Base-by-base conservation (phyloP, 2,329 filamentous ascomycete species). In the Orbilia brochopaga region DNA sequence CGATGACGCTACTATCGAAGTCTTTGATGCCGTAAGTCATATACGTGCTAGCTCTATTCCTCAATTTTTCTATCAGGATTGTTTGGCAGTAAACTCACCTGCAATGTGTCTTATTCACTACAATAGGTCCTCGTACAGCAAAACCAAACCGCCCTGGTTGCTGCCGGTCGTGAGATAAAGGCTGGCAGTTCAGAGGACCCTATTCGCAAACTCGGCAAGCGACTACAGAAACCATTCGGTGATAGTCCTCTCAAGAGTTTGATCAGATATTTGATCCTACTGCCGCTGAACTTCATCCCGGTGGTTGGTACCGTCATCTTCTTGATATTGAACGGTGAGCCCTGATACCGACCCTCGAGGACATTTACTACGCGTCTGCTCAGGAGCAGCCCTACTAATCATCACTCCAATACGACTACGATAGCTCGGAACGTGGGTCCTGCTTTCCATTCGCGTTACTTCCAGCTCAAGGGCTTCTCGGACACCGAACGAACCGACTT, bases 241-340 rank as follows among this genome's bases (percentile, higher is more conserved):
- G 81, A 83, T 69, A 84, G 84, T 64, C 81, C 82, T 0, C 82
- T 83, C 0, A 80, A 80, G 76, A 87, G 88, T 6, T 80, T 96
- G 50, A 81, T 96, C 42, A 84, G 90, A 46, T 93, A 93, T 77
- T 78, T 96, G 74, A 85, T 97, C 81, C 94, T 95, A 78, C 83
- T 96, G 46, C 92, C 93, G 10, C 83, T 97, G 72, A 97, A 97
- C 81, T 92, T 96, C 78, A 92, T 97, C 58, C 93, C 93, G 0
- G 84, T 97, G 0, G 86, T 96, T 17, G 93, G 93, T 4, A 96
- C 92, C 0, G 81, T 87, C 6, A 81, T 92, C 2, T 97, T 96
- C 79, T 84, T 97, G 35, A 79, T 89, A 27, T 78, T 95, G 15
- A 91, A 96, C 79, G 89, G 88, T 79, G 79, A 79, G 55, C 21